These are phyloP conservation scores for Globisporangium solare DNA, from an alignment of 352 stramenopile species.

Conservation along the genomic window DNA sequence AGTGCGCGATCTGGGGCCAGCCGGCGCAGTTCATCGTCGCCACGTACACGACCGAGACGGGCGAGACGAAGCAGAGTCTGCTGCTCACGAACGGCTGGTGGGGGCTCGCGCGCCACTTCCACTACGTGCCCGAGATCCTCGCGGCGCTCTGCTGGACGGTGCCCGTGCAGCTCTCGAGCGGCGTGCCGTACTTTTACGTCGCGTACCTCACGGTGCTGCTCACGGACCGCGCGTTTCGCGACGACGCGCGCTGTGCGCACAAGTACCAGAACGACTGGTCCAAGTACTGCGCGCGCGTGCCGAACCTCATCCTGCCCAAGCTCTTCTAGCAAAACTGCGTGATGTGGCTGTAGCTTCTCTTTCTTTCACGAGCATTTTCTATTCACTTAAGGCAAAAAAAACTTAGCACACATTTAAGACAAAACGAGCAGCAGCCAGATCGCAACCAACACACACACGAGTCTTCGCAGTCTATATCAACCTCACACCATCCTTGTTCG, in stretches of 20 bases:
- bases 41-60: constrained; percentile 88
- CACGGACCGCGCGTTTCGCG: constrained; percentile 92
- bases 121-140: constrained; percentile 93
- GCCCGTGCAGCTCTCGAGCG: constrained; percentile 46
- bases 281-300: constrained; percentile 89
- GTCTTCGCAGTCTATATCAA: background rate
- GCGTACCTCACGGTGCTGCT: constrained; percentile 93
- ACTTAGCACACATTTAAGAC: background rate
- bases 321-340: constrained; percentile 39
- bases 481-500: background rate
- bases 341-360: too few relatives aligned
- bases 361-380: too few relatives aligned
- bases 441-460: too few relatives aligned
- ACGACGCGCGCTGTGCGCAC: constrained; percentile 91
- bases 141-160: constrained; percentile 77
- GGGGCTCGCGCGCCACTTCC: constrained; percentile 92
- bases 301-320: constrained; percentile 83
- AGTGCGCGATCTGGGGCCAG: constrained; percentile 90
- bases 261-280: constrained; percentile 97
- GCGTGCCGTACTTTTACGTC: constrained; percentile 86
- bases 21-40: constrained; percentile 91
- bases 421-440: too few relatives aligned
- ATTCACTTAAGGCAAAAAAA: background rate
- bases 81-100: constrained; percentile 93
- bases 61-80: constrained; percentile 87